A percentile compares a stretch with the other conserved stretches of the same genome.
Evolutionary conservation across 495 filamentous ascomycete species (phyloP).

Genomic region (Penicillium waksmanii): DNA sequence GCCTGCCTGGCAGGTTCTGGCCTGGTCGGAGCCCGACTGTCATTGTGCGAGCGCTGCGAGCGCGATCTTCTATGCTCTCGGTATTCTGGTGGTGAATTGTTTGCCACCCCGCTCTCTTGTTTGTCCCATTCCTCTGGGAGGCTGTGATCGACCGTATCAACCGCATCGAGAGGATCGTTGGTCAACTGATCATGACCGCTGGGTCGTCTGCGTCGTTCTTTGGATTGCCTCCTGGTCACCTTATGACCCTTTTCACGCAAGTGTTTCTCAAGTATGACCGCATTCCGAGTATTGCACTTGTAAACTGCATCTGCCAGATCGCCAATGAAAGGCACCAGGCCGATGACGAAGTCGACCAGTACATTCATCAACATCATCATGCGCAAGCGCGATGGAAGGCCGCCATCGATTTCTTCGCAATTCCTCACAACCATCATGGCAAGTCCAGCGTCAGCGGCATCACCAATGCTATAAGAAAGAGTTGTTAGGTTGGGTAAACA

Average conservation of each 20-base stretch:
- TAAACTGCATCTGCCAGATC: conserved; percentile 75
- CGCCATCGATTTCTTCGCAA: conserved; percentile 70
- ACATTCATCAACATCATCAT: conserved; percentile 79
- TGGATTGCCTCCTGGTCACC: conserved; percentile 25
- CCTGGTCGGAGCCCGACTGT: conserved; percentile 19
- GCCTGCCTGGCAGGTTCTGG: conserved; percentile 30
- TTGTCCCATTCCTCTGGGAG: conserved; percentile 48
- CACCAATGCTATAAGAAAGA: conserved; percentile 62
- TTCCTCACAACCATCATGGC: conserved; percentile 69
- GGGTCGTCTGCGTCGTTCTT: conserved; percentile 9
- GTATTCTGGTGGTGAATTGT: conserved; percentile 33
- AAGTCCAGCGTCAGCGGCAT: conserved; percentile 64
- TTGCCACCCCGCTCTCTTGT: conserved; percentile 33
- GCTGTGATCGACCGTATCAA: conserved; percentile 36
- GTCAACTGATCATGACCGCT: background rate
- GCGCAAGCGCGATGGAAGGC: conserved; percentile 59
- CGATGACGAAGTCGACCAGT: conserved; percentile 75
- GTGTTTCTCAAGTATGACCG: conserved; percentile 71
- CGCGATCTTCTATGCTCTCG: conserved; percentile 25
- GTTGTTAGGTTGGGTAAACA: conserved; percentile 12
- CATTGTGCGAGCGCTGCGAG: conserved; percentile 4
- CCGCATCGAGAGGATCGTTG: background rate
- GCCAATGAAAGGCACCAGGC: conserved; percentile 82
- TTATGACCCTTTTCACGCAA: conserved; percentile 56
- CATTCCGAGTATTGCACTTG: conserved; percentile 77